Percentiles rank a stretch among this genome's conserved stretches.
Conservation (phyloP, 2,329 filamentous ascomycete genomes). For the Aspergillus carbonarius region DNA sequence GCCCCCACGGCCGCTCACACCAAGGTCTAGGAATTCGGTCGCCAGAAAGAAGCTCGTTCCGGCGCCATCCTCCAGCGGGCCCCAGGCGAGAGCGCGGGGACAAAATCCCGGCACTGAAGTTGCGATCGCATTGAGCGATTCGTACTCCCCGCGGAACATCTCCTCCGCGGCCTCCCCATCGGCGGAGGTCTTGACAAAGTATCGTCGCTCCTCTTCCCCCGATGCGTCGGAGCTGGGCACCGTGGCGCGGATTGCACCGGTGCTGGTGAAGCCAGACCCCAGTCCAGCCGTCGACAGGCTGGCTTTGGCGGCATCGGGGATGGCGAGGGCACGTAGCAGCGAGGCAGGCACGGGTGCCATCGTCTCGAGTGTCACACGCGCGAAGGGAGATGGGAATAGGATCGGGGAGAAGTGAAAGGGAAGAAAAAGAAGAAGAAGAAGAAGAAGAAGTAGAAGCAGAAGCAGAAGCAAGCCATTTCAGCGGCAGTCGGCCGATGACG, state of each 20-base stretch:
- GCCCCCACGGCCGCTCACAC: constrained; percentile 52
- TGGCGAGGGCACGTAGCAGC: constrained; percentile 40
- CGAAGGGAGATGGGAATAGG: neutral
- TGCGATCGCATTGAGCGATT: constrained; percentile 80
- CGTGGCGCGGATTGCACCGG: constrained; percentile 40
- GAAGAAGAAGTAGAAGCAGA: neutral
- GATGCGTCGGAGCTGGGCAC: constrained; percentile 21
- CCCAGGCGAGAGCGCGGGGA: constrained; percentile 72
- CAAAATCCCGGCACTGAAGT: constrained; percentile 70
- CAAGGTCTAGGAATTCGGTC: constrained; percentile 77
- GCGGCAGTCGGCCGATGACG: constrained; percentile 6
- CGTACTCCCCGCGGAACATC: constrained; percentile 67
- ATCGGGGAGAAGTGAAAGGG: neutral
- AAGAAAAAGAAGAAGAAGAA: neutral
- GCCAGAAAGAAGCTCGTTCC: constrained; percentile 55
- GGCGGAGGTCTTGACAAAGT: constrained; percentile 43
- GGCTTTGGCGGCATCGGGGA: constrained; percentile 35
- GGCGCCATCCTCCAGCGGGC: constrained; percentile 51
- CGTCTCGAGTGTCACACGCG: neutral
- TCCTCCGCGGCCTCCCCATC: constrained; percentile 34
- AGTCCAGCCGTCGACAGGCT: constrained; percentile 39
- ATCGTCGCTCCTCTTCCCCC: constrained; percentile 29
- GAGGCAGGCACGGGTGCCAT: constrained; percentile 35
- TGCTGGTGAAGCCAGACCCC: constrained; percentile 47
- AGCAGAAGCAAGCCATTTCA: neutral